Evolutionary conservation across 257 asterid genomes (phyloP), one percentile per base, ranked within the genome.

Genomic region (Craterostigma plantagineum): DNA sequence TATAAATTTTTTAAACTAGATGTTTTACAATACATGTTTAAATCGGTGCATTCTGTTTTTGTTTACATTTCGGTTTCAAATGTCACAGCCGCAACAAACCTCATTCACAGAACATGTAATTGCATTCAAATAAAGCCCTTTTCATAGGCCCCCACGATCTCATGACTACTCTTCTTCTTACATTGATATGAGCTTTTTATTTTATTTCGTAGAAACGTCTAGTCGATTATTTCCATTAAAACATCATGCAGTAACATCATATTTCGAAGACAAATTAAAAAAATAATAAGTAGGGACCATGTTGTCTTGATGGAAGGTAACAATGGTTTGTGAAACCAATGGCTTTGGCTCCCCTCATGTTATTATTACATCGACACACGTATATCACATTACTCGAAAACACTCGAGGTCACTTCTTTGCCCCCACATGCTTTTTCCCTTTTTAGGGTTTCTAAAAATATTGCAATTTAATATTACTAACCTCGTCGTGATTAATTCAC

Each of bases 71-170:
- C 30, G 42, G 37, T 52, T n/a, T 38, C 48, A 45, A 54, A 62
- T 67, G 63, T 62, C 53, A 27, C 45, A 44, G 36, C 38, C 43
- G 65, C 67, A 66, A 59, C 66, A 65, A 66, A 63, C 66, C 66
- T 62, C 71, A 52, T 49, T 71, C 92, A 74, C 81, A 78, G 92
- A 78, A 78, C 85, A 71, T 78, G 91, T 72, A 70, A 54, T 59
- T 68, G 60, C 65, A 62, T 62, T 65, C 50, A 46, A 64, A 45
- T 34, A 11, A 41, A 55, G 47, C 50, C 6, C 6, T 38, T 55
- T 51, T 17, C 50, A 47, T 39, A 73, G 70, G 61, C 72, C 75
- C 66, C 51, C 49, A 33, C 11, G 18, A 3, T n/a, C n/a, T n/a
- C n/a, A n/a, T n/a, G n/a, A n/a, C n/a, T 14, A 34, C 46, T 18